Percentiles rank a stretch among this genome's conserved stretches.
These are phyloP conservation scores for Ceratocystis albifundus DNA, from an alignment of 2,329 filamentous ascomycete species.

Conservation along the genomic window DNA sequence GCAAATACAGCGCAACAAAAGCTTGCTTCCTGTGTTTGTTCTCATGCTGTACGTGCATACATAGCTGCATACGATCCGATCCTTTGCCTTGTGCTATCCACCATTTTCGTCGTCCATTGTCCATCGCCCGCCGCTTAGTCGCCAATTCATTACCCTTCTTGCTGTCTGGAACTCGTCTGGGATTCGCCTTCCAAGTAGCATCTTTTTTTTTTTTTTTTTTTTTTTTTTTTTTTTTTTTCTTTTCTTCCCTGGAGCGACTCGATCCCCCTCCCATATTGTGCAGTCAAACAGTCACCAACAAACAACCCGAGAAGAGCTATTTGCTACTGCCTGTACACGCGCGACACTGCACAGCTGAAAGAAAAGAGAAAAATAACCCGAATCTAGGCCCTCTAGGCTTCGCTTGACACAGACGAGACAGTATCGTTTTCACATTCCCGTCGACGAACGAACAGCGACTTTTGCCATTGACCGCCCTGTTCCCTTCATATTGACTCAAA, in stretches of 20 bases:
- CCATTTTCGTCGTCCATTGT: too few relatives aligned
- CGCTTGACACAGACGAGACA: background rate
- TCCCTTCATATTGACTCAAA: conserved; percentile 2
- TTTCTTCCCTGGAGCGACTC: background rate
- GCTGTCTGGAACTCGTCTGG: background rate
- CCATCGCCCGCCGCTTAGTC: too few relatives aligned
- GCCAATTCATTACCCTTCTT: background rate
- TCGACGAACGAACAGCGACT: background rate
- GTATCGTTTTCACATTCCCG: background rate
- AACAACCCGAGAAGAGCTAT: background rate
- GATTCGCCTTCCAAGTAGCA: background rate
- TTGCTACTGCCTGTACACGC: background rate
- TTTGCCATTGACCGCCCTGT: background rate
- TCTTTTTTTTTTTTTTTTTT: background rate
- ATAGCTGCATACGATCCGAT: conserved; percentile 9
- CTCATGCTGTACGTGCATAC: conserved; percentile 8
- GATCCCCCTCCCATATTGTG: background rate
- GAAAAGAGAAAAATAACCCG: background rate
- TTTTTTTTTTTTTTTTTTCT: background rate
- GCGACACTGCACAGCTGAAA: background rate
- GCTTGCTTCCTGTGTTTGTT: background rate
- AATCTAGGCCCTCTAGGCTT: background rate
- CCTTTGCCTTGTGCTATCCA: background rate
- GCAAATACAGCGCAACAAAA: background rate
- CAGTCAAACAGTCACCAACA: background rate